Conservation (phyloP, 2,329 filamentous ascomycete species). For the Colletotrichum sp. region DNA sequence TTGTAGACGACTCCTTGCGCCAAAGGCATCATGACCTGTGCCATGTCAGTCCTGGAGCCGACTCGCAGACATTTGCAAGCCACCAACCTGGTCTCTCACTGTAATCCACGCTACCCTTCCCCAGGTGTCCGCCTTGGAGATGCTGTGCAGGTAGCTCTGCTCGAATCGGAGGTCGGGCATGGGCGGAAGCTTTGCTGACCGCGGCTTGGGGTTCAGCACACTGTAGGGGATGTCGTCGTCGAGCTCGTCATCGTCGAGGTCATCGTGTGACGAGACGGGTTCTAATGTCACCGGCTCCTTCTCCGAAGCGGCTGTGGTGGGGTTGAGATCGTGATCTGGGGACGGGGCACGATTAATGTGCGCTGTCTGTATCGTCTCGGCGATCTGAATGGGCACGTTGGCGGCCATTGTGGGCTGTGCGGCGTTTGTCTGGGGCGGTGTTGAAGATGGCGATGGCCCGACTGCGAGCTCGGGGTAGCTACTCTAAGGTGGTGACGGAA, state of each 20-base stretch:
- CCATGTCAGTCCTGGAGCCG: background rate
- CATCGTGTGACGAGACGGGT: slow-evolving; percentile 32
- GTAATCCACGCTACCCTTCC: slow-evolving; percentile 86
- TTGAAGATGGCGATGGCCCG: background rate
- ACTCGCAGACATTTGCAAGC: background rate
- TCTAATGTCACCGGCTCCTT: slow-evolving; percentile 54
- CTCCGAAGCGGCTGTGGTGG: slow-evolving; percentile 74
- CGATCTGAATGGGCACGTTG: slow-evolving; percentile 69
- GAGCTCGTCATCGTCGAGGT: slow-evolving; percentile 54
- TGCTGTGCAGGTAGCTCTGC: slow-evolving; percentile 95
- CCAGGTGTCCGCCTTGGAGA: slow-evolving; percentile 80
- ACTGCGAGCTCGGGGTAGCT: background rate
- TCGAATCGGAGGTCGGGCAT: slow-evolving; percentile 95
- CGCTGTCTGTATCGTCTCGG: slow-evolving; percentile 80
- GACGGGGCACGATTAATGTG: slow-evolving; percentile 79
- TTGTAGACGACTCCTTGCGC: slow-evolving; percentile 91
- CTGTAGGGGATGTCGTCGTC: slow-evolving; percentile 72
- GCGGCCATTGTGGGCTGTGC: slow-evolving; percentile 44
- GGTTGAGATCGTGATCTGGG: slow-evolving; percentile 77
- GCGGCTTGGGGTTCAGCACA: slow-evolving; percentile 61
- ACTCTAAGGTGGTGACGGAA: background rate
- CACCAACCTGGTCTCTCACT: slow-evolving; percentile 80
- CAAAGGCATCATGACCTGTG: slow-evolving; percentile 82
- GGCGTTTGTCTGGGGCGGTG: background rate
- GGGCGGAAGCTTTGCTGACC: slow-evolving; percentile 56